phyloP scores from a whole-genome alignment of 1,284 basidiomycete species.

The Cryptococcus sp. region DNA sequence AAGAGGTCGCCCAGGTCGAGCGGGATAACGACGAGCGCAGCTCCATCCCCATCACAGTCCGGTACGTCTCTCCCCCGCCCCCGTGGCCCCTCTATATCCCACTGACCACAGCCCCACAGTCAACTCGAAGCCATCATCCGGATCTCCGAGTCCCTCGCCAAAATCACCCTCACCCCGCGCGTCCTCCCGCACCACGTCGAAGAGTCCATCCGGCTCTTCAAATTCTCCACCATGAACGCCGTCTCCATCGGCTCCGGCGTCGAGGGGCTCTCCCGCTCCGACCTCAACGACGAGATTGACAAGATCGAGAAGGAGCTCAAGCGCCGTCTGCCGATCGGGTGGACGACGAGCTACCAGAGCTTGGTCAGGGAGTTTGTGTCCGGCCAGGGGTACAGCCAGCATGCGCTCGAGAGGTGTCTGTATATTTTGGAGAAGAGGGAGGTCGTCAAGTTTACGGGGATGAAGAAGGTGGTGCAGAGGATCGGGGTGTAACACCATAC shows the following conservation, averaged over 20 bases:
- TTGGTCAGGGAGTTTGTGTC: conserved; percentile 94
- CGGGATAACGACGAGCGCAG: conserved; percentile 95
- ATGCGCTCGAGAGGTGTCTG: conserved; percentile 88
- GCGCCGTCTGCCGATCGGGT: conserved; percentile 86
- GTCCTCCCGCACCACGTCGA: conserved; percentile 95
- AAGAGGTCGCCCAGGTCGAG: conserved; percentile 95
- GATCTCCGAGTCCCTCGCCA: conserved; percentile 94
- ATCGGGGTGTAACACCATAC: conserved; percentile 46
- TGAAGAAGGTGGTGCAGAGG: conserved; percentile 53
- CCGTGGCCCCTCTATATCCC: background rate
- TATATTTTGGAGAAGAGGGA: conserved; percentile 95
- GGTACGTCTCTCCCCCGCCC: conserved; percentile 60
- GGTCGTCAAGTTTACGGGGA: conserved; percentile 81
- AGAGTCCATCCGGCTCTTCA: conserved; percentile 97
- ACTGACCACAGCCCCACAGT: conserved; percentile 52
- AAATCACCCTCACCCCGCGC: conserved; percentile 81
- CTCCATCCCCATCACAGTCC: conserved; percentile 96
- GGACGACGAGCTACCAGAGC: conserved; percentile 93
- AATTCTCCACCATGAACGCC: conserved; percentile 98
- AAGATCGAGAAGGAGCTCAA: conserved; percentile 89
- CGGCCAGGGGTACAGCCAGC: conserved; percentile 83
- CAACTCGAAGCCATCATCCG: conserved; percentile 99
- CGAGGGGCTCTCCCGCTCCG: conserved; percentile 87
- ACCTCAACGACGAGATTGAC: conserved; percentile 90
- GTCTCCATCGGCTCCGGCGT: conserved; percentile 74